A percentile compares a stretch with the other conserved stretches of the same genome.
phyloP scores from a whole-genome alignment of 2,329 filamentous ascomycete species.

The Colletotrichum cereale region DNA sequence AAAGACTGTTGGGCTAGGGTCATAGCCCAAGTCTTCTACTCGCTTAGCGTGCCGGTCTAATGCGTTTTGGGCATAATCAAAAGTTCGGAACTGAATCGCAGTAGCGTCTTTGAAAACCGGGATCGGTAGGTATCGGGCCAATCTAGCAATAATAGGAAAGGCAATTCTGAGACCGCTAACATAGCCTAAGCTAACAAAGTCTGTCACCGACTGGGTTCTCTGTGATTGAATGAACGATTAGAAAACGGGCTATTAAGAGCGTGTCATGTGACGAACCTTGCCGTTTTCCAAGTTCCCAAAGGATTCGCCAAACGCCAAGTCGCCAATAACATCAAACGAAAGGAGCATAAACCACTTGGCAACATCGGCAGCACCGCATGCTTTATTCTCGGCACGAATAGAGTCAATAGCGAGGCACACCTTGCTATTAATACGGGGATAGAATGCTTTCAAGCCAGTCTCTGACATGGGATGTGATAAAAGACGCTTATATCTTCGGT shows the following conservation, averaged over 20 bases:
- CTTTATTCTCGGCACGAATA: slow-evolving; percentile 58
- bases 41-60: slow-evolving; percentile 31
- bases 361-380: slow-evolving; percentile 56
- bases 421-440: slow-evolving; percentile 53
- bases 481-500: slow-evolving; percentile 54
- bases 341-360: slow-evolving; percentile 68
- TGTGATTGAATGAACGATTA: neutral
- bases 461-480: slow-evolving; percentile 57
- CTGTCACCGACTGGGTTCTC: slow-evolving; percentile 32
- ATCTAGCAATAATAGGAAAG: slow-evolving; percentile 22
- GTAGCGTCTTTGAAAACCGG: slow-evolving; percentile 30
- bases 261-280: slow-evolving; percentile 53
- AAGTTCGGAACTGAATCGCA: slow-evolving; percentile 24
- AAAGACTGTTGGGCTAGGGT: slow-evolving; percentile 29
- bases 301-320: slow-evolving; percentile 47
- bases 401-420: slow-evolving; percentile 57
- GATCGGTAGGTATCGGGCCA: slow-evolving; percentile 26
- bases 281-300: slow-evolving; percentile 46
- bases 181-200: slow-evolving; percentile 31
- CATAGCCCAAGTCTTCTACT: slow-evolving; percentile 13
- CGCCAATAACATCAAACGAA: slow-evolving; percentile 52
- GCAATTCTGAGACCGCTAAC: slow-evolving; percentile 26
- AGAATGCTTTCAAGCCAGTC: slow-evolving; percentile 51
- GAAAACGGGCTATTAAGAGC: too few relatives aligned
- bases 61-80: slow-evolving; percentile 31